Base-by-base conservation (phyloP, 23 red algal genomes). In the Rhodosorus marinus region DNA sequence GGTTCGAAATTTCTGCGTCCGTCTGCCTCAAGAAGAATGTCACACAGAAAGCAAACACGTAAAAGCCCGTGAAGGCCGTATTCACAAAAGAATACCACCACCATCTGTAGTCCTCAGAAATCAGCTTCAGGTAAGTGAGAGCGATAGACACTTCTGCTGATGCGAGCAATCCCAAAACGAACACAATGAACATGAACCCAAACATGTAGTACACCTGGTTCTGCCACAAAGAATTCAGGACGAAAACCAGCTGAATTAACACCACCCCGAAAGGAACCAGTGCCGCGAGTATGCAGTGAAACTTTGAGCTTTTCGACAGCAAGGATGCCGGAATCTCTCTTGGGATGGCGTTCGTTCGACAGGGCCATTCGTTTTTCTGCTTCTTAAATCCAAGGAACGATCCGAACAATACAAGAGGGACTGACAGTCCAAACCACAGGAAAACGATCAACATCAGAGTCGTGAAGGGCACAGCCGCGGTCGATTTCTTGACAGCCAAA, bases 351-450 rank as follows among this genome's bases (percentile, higher is more conserved):
- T 94, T 94, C 28, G 76, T 94, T 28, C 87, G 69, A 24, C 63
- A 64, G 3, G 87, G 87, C 27, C 70, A 82, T 47, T 81, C 80
- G 24, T 69, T 60, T 20, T 47, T 33, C 42, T 64, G 68, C 5
- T 63, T 52, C 62, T 64, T 76, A 59, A 76, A 94, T 2, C 87
- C 87, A 11, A 79, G 9, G 51, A 80, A 94, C 11, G 76, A 70
- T 29, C 87, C 87, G 41, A 82, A n/a, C 20, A 94, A 55, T 36
- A 67, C 63, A 20, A 94, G 49, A 7, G 87, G 87, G 21, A 94
- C 71, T 34, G 76, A 83, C 48, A 94, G 80, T 27, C 87, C 70
- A 56, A 94, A 94, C 87, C 87, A 94, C 59, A 94, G 72, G 24
- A 94, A 34, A 33, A 76, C 47, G 34, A 83, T 35, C 41, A 83